Base-by-base conservation (phyloP, 495 filamentous ascomycete species). In the Penicillium manginii region DNA sequence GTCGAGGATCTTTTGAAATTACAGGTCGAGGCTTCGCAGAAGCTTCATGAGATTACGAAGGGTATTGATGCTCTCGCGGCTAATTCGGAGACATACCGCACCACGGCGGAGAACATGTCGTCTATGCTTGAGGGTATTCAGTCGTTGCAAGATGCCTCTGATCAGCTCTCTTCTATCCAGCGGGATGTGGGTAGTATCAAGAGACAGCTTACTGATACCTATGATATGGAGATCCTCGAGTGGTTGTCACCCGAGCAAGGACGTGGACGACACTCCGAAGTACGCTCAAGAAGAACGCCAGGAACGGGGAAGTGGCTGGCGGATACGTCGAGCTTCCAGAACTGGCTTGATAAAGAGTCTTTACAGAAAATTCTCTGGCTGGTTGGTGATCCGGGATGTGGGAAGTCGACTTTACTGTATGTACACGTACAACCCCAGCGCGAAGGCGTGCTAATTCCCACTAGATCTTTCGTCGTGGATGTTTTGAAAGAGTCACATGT, bases 161-260 rank as follows among this genome's bases (percentile, higher is more conserved):
- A 43, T 43, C 40, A 43, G 10, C 15, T 43, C 5, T 43, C 40
- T 4, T 17, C 40, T 17, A 43, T 43, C n/a, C 40, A 43, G 17
- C 14, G 17, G 3, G 40, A 43, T 43, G 40, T 43, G 4, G 40
- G 40, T 43, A 43, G 15, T 43, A 43, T 43, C 40, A 43, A 43
- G 40, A 17, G 40, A 43, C 40, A 43, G 17, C 17, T 43, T 4
- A 43, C 40, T 17, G 40, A 43, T 19, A 43, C 12, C 7, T 43
- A 43, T 43, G 40, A 43, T 7, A 43, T 43, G 40, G 40, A 43
- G 19, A 43, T 43, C 17, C 40, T 43, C 40, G 40, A 43, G 40
- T 43, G 40, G 40, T 9, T 43, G n/a, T 43, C 40, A 17, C 40
- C 40, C 18, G 40, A 43, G 8, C 40, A 43, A 19, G 40, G 40